Evolutionary conservation across 2,329 filamentous ascomycete species (phyloP).

Genomic region (Colletotrichum sansevieriae): DNA sequence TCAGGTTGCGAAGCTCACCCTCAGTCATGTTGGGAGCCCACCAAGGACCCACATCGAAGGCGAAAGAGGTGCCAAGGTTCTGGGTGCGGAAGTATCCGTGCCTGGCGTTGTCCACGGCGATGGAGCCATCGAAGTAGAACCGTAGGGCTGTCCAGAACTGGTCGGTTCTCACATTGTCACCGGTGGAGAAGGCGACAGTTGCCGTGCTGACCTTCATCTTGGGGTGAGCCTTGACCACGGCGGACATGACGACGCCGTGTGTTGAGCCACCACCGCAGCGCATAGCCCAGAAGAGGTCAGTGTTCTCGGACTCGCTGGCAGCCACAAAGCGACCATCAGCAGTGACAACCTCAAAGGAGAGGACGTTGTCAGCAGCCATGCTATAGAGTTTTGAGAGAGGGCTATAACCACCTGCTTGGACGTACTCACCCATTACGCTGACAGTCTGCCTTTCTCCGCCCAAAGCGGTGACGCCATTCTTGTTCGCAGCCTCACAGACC

Average conservation of each 20-base stretch:
- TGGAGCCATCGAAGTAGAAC: constrained; percentile 46
- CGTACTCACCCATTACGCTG: constrained; percentile 70
- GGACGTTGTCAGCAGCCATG: constrained; percentile 71
- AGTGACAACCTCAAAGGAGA: constrained; percentile 70
- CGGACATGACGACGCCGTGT: constrained; percentile 65
- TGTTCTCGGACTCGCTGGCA: constrained; percentile 65
- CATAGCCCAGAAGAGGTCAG: constrained; percentile 75
- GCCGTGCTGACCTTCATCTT: constrained; percentile 58
- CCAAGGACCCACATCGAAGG: constrained; percentile 49
- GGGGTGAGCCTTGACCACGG: constrained; percentile 65
- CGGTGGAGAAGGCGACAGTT: constrained; percentile 55
- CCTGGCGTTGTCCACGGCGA: constrained; percentile 44
- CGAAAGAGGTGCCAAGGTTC: constrained; percentile 47
- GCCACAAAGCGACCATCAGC: constrained; percentile 63
- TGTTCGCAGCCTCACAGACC: constrained; percentile 60
- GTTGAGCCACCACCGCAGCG: constrained; percentile 61
- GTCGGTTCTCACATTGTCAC: constrained; percentile 43
- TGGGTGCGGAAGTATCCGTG: constrained; percentile 47
- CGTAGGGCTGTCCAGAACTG: constrained; percentile 49
- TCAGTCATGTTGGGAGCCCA: constrained; percentile 47
- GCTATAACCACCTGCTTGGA: constrained; percentile 73
- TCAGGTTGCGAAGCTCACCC: constrained; percentile 52
- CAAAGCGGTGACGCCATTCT: constrained; percentile 63
- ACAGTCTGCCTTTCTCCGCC: constrained; percentile 69
- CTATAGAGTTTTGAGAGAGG: constrained; percentile 66